Evolutionary conservation across 1,284 basidiomycete genomes (phyloP), one percentile per base, ranked within the genome.

Genomic region (Puccinia coronata): DNA sequence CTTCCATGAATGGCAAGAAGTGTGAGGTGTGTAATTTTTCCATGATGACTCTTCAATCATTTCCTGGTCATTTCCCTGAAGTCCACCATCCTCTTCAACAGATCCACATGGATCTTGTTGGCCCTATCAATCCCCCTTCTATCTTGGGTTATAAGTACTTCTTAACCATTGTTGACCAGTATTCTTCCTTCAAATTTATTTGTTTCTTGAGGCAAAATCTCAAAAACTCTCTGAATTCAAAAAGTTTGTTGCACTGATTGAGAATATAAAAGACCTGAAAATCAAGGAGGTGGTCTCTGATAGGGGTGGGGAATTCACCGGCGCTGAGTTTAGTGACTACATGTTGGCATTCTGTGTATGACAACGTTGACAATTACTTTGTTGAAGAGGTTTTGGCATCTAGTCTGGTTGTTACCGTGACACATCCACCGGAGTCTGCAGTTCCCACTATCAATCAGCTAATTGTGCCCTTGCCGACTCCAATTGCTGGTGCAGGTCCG

Each of bases 231-330:
- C 41, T 20, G 65, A 69, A n/a, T 70, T 49, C 28, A 31, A 49
- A 28, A 14, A 8, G 4, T 25, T 49, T 20, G 2, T 31, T 14
- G 41, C 3, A 12, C 59, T 31, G 11, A 16, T 65, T 39, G 67
- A 70, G 47, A 69, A 69, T 18, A 3, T n/a, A 4, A 8, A 12
- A 2, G 67, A 25, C 6, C 25, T 16, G 14, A 83, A 80, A 43
- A 85, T 89, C 73, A 86, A 85, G 70, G 86, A 81, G 11, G 23
- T 87, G 2, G 80, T 85, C 2, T 80, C 83, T 81, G 86, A 88
- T 83, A 84, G 85, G 28, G 86, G 86, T 31, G 84, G 84, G 2
- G 84, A 87, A 83, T 85, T 84, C 80, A 70, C 80, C 12, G 34
- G 20, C 18, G 31, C 6, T 1, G 25, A 2, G 2, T 51, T 72